Conservation (phyloP, 768 basidiomycete genomes). For the Suillus hirtellus region DNA sequence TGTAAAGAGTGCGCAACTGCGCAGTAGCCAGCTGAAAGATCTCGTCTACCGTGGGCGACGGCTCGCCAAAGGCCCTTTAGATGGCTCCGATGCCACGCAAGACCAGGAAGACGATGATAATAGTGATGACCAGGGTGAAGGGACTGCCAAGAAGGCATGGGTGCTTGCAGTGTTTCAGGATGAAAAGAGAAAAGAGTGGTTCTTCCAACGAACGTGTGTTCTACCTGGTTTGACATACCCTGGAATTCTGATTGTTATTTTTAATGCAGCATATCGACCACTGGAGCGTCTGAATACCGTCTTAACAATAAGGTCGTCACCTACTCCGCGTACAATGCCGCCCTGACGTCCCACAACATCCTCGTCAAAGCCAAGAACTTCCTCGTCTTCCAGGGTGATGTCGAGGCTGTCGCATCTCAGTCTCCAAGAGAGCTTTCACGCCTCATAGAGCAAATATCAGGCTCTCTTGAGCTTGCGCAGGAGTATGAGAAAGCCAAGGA, state of each 20-base stretch:
- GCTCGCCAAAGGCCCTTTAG: slow-evolving; percentile 52
- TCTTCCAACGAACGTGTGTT: slow-evolving; percentile 88
- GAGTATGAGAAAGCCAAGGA: slow-evolving; percentile 91
- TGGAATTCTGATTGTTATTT: slow-evolving; percentile 3
- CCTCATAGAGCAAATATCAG: slow-evolving; percentile 94
- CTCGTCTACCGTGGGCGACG: slow-evolving; percentile 91
- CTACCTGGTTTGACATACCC: background rate
- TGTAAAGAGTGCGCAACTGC: slow-evolving; percentile 89
- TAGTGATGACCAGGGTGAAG: slow-evolving; percentile 61
- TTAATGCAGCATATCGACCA: slow-evolving; percentile 71
- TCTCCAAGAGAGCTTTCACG: slow-evolving; percentile 86
- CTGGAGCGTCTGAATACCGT: slow-evolving; percentile 88
- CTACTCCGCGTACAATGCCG: slow-evolving; percentile 85
- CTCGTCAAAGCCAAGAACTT: slow-evolving; percentile 99
- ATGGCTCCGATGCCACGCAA: slow-evolving; percentile 42
- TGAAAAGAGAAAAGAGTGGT: slow-evolving; percentile 75
- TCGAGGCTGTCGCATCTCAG: slow-evolving; percentile 96
- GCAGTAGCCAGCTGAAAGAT: slow-evolving; percentile 93
- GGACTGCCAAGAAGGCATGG: slow-evolving; percentile 91
- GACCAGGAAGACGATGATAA: slow-evolving; percentile 53
- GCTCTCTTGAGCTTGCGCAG: slow-evolving; percentile 83
- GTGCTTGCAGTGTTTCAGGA: slow-evolving; percentile 91
- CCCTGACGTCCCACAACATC: slow-evolving; percentile 87
- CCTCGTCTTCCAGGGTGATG: slow-evolving; percentile 98
- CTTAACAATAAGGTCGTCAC: slow-evolving; percentile 81